Percentiles rank a stretch among this genome's conserved stretches.
These are phyloP conservation scores for Tilletia horrida DNA, from an alignment of 1,284 basidiomycete species.

Conservation along the genomic window DNA sequence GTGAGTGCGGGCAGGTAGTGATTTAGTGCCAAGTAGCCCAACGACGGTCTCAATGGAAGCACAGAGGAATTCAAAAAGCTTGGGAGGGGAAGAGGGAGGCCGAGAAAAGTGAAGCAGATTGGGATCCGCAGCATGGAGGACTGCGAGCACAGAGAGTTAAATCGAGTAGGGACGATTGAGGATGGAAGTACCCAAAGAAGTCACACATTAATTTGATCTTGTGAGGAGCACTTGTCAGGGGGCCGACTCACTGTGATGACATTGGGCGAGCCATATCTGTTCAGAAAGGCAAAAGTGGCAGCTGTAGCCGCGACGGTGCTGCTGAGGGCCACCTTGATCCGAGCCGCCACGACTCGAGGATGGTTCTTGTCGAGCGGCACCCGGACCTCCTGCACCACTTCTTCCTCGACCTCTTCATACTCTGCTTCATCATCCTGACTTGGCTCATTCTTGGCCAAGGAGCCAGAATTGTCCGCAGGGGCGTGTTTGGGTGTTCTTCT, in stretches of 20 bases:
- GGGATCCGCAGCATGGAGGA: constrained; percentile 21
- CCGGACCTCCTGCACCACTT: constrained; percentile 10
- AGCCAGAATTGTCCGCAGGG: constrained; percentile 20
- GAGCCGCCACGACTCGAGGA: constrained; percentile 31
- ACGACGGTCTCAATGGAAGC: constrained; percentile 33
- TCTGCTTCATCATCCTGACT: constrained; percentile 14
- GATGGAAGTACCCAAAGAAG: no score
- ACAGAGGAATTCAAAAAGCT: constrained; percentile 29
- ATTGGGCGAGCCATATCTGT: constrained; percentile 18
- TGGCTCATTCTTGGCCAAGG: no score
- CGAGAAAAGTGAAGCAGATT: constrained; percentile 29
- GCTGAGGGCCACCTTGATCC: constrained; percentile 32
- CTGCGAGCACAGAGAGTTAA: constrained; percentile 41
- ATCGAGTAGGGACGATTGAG: no score
- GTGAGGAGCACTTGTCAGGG: not conserved
- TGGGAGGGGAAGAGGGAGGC: constrained; percentile 35
- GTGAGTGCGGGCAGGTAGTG: constrained; percentile 24
- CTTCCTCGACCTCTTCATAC: constrained; percentile 27
- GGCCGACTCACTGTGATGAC: constrained; percentile 24
- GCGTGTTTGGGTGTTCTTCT: constrained; percentile 15
- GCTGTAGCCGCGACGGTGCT: constrained; percentile 25
- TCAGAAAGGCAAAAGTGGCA: constrained; percentile 25
- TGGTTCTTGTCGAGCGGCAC: constrained; percentile 27
- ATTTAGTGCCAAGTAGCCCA: constrained; percentile 19
- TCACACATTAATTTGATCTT: no score